phyloP scores from a whole-genome alignment of 257 asterid genomes.

The Lantana camara region DNA sequence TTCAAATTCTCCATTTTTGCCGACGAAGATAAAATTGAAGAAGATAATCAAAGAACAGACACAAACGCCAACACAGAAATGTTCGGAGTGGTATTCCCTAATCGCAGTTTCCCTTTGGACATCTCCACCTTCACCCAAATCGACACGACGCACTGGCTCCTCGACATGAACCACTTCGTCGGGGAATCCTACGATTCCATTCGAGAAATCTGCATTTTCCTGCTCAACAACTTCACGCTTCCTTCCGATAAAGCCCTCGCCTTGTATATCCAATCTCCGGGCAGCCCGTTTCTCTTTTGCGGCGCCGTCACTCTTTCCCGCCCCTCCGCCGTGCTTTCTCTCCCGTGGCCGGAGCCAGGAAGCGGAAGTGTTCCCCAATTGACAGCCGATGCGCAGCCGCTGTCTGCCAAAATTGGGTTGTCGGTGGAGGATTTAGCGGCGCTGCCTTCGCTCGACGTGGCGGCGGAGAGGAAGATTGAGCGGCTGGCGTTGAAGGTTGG shows the following conservation, averaged over 20 bases:
- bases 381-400: conserved; percentile 61
- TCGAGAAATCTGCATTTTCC: conserved; percentile 84
- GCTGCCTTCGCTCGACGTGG: conserved; percentile 81
- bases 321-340: conserved; percentile 89
- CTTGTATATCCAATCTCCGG: conserved; percentile 90
- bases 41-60: neutral
- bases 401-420: conserved; percentile 81
- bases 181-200: conserved; percentile 88
- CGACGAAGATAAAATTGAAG: neutral
- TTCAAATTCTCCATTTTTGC: neutral
- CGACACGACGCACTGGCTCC: conserved; percentile 89
- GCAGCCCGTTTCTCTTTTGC: conserved; percentile 80
- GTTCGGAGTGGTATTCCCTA: conserved; percentile 96
- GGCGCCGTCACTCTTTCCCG: conserved; percentile 85
- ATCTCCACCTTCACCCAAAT: conserved; percentile 92
- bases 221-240: conserved; percentile 70
- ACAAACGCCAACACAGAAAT: conserved; percentile 21
- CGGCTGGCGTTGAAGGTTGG: conserved; percentile 92
- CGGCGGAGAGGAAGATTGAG: conserved; percentile 86
- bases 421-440: conserved; percentile 84
- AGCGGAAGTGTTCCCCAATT: conserved; percentile 43
- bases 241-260: conserved; percentile 97
- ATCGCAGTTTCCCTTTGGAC: conserved; percentile 93
- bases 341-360: conserved; percentile 93
- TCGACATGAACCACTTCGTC: conserved; percentile 96